These are phyloP conservation scores for Kazachstania sp. DNA, from an alignment of 1,139 yeast genomes.

Conservation along the genomic window DNA sequence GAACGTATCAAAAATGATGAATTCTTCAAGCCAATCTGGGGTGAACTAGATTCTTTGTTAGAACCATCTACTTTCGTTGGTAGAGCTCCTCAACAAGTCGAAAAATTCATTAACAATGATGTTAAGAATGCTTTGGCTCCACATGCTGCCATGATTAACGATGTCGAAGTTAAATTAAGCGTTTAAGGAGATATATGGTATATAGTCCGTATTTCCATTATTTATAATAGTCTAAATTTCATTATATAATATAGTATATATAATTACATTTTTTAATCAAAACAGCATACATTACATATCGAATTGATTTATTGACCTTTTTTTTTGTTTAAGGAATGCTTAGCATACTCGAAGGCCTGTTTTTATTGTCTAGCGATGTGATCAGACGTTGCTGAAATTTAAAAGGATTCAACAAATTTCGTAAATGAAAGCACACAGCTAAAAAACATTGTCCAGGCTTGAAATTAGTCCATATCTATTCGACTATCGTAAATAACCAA, in stretches of 20 bases:
- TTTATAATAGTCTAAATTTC: too few relatives aligned
- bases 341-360: too few relatives aligned
- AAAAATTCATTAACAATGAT: conserved; percentile 76
- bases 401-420: too few relatives aligned
- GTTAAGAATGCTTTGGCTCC: conserved; percentile 79
- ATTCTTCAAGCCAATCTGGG: conserved; percentile 87
- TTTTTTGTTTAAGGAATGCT: too few relatives aligned
- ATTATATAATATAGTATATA: not conserved
- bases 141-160: conserved; percentile 49
- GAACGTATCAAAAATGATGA: conserved; percentile 73
- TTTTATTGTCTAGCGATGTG: too few relatives aligned
- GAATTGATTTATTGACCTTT: too few relatives aligned
- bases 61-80: conserved; percentile 96
- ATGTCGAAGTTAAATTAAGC: conserved; percentile 54
- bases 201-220: not conserved
- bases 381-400: too few relatives aligned
- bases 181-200: conserved; percentile 33
- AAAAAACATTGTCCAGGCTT: too few relatives aligned
- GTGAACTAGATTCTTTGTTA: conserved; percentile 65
- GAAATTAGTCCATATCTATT: too few relatives aligned
- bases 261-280: not conserved
- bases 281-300: too few relatives aligned
- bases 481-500: too few relatives aligned
- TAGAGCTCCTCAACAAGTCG: conserved; percentile 97
- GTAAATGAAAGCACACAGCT: too few relatives aligned